Evolutionary conservation across 2,329 filamentous ascomycete species (phyloP).

Genomic region (Huntiella savannae): DNA sequence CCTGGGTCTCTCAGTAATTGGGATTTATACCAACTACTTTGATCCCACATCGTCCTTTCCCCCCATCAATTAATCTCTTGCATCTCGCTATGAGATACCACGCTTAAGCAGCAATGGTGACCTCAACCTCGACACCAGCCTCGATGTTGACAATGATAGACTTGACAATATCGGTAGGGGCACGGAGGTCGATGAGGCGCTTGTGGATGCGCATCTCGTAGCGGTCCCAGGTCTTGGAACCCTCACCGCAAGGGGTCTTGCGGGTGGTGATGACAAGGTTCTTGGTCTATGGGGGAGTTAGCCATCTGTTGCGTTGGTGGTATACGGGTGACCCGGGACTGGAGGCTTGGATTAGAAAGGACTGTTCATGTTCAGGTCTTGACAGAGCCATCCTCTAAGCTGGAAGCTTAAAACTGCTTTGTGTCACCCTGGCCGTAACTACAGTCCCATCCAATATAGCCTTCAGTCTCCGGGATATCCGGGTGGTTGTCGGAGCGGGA

Average conservation of each 20-base stretch:
- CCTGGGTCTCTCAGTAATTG: slow-evolving; percentile 6
- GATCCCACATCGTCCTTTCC: too few species aligned
- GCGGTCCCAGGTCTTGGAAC: slow-evolving; percentile 98
- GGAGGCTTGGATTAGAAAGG: not conserved
- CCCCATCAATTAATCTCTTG: too few species aligned
- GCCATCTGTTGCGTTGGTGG: not conserved
- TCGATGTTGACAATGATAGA: slow-evolving; percentile 94
- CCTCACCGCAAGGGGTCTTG: slow-evolving; percentile 99
- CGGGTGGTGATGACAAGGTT: slow-evolving; percentile 90
- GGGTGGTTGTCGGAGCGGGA: not conserved
- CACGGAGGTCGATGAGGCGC: slow-evolving; percentile 92
- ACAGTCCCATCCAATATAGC: too few species aligned
- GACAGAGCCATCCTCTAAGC: too few species aligned
- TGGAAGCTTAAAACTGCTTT: too few species aligned
- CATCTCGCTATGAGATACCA: not conserved
- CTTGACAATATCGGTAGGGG: slow-evolving; percentile 94
- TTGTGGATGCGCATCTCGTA: slow-evolving; percentile 99
- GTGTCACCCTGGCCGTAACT: too few species aligned
- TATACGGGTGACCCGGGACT: not conserved
- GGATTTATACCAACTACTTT: too few species aligned
- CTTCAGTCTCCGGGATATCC: too few species aligned
- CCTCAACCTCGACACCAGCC: slow-evolving; percentile 83
- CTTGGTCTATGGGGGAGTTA: slow-evolving; percentile 49
- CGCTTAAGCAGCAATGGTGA: slow-evolving; percentile 67
- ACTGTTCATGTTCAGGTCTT: too few species aligned